Evolutionary conservation across 2,329 filamentous ascomycete species (phyloP).

Genomic region (Pseudogymnoascus sp.): DNA sequence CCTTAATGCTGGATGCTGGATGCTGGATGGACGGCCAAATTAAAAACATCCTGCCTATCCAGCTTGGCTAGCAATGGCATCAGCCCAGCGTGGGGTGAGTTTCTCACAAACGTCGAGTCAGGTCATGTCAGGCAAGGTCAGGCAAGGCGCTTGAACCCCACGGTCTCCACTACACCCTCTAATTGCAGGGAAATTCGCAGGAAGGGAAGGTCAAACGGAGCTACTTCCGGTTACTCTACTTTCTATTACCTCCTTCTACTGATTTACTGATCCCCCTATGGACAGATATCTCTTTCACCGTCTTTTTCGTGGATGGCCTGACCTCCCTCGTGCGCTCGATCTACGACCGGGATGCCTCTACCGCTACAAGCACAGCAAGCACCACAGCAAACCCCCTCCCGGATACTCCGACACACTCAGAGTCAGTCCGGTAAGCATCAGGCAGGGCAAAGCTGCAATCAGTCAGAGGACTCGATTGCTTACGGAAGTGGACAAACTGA

Average conservation of each 20-base stretch:
- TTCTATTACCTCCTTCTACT: not conserved
- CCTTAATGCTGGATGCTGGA: not conserved
- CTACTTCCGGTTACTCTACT: not conserved
- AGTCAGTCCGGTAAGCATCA: not conserved
- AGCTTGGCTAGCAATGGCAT: not conserved
- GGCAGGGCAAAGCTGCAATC: not conserved
- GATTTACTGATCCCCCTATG: not conserved
- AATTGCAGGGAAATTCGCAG: not conserved
- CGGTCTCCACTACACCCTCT: not conserved
- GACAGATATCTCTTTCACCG: not conserved
- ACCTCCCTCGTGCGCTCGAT: not conserved
- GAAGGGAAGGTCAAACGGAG: not conserved
- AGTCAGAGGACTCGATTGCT: not conserved
- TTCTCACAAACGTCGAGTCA: not conserved
- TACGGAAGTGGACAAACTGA: not conserved
- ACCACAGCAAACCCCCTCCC: not conserved
- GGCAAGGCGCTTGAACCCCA: not conserved
- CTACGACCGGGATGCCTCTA: not conserved
- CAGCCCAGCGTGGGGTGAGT: slow-evolving; percentile 1
- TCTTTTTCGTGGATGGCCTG: not conserved
- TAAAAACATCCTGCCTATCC: not conserved
- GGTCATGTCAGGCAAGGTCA: not conserved
- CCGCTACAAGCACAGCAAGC: not conserved
- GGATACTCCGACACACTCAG: not conserved
- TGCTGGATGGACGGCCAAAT: not conserved